Base-by-base conservation (phyloP, 2,329 filamentous ascomycete genomes). In the Penicillium sp. region DNA sequence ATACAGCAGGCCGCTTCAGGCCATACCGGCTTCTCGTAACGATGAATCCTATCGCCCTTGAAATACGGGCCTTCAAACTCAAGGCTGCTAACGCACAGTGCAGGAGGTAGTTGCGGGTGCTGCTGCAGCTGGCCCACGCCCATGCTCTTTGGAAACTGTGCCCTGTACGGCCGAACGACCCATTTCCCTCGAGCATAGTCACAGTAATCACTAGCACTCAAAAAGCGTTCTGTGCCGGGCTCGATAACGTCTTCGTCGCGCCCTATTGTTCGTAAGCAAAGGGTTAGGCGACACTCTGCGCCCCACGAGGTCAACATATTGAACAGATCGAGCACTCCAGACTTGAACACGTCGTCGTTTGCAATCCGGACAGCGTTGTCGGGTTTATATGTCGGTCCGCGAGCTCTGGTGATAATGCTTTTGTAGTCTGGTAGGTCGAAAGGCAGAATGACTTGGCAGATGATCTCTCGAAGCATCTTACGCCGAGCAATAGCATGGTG, bases 91-190 rank as follows among this genome's bases (percentile, higher is more conserved):
- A 60, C 45, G 6, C 57, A 60, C 3, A 29, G 7, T 17, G 41
- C 41, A 2, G 21, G 5, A n/a, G 52, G 49, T 13, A 54, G 23
- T 26, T 26, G 26, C 26, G 26, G 26, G 26, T 4, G 26, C 26
- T 3, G 26, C 26, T 26, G 26, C 23, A 3, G 23, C 26, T 26
- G 26, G 4, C 26, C 26, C 5, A 3, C 47, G 2, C 29, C 29
- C 1, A 9, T 29, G 1, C 15, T 23, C 5, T 48, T 21, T 4
- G 49, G 21, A 9, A 67, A 66, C 5, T 9, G 41, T 19, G 58
- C 66, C n/a, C 64, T 50, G 11, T 66, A 67, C 15, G 61, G 61
- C 23, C 56, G 52, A 4, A 62, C 54, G 19, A 54, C 17, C 49
- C 41, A 56, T 21, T 45, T 11, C 1, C 41, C 35, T 8, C 51